Percentiles rank a stretch among this genome's conserved stretches.
These are phyloP conservation scores for Sophora flavescens DNA, from an alignment of 306 rosid genomes.

Conservation along the genomic window DNA sequence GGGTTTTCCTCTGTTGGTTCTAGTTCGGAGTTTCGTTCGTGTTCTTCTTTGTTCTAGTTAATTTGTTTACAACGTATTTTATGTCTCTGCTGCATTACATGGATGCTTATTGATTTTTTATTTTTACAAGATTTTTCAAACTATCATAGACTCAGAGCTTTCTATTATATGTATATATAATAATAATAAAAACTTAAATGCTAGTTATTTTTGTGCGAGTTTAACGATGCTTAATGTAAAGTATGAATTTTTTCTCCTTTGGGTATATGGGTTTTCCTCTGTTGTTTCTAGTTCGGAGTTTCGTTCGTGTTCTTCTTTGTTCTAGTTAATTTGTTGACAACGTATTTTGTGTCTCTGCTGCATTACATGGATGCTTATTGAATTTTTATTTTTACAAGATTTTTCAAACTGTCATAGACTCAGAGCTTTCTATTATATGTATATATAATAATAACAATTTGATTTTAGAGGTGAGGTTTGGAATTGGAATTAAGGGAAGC, in stretches of 20 bases:
- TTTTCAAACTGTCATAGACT: neutral
- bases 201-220: neutral
- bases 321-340: too few species aligned
- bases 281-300: neutral
- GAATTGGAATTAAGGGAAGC: too few species aligned
- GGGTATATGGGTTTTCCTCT: neutral
- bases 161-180: too few species aligned
- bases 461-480: too few species aligned
- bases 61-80: neutral
- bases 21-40: neutral
- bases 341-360: neutral
- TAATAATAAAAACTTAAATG: neutral
- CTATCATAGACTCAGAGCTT: too few species aligned
- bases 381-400: too few species aligned
- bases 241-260: neutral
- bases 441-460: too few species aligned
- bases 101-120: neutral
- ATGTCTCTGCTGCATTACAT: neutral
- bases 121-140: neutral
- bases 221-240: neutral
- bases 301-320: neutral
- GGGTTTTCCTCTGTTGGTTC: constrained; percentile 6
- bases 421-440: too few species aligned
- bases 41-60: neutral
- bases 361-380: neutral